Evolutionary conservation across 345 rosid species (phyloP).

Genomic region (Nasturtium officinale): DNA sequence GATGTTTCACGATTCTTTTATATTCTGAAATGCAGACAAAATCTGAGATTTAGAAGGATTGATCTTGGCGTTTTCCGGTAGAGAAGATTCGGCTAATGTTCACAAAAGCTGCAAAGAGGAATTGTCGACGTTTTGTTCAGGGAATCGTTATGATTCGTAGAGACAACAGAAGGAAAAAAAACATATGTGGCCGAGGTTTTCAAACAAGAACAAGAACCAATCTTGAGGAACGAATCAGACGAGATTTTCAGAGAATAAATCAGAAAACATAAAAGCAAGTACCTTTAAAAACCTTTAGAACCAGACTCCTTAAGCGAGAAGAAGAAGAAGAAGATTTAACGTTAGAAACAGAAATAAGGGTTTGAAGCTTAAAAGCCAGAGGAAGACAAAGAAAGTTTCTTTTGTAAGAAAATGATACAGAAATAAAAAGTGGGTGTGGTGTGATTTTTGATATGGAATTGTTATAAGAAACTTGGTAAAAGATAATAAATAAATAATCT

Average conservation of each 20-base stretch:
- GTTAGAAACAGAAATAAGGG: conserved; percentile 2
- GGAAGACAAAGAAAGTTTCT: not conserved
- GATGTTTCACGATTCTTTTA: not conserved
- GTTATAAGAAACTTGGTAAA: conserved; percentile 18
- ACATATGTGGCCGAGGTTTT: not conserved
- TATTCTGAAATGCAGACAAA: not conserved
- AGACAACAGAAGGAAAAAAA: not conserved
- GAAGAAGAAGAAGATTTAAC: not conserved
- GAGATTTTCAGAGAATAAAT: not conserved
- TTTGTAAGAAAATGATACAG: conserved; percentile 25
- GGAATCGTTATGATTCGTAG: not conserved
- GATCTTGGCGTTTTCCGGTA: not conserved
- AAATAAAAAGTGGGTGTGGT: conserved; percentile 21
- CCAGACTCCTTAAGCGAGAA: not conserved
- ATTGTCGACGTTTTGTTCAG: not conserved
- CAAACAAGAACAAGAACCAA: not conserved
- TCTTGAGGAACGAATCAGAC: not conserved
- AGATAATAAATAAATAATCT: conserved; percentile 29
- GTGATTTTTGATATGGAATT: conserved; percentile 1
- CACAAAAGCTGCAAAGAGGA: conserved; percentile 26
- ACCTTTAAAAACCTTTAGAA: conserved; percentile 7
- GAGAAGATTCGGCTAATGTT: not conserved
- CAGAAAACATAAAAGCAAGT: conserved; percentile 15
- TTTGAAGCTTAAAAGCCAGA: conserved; percentile 7
- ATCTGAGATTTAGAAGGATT: not conserved